Evolutionary conservation across 257 asterid genomes (phyloP).

Genomic region (Dorcoceras hygrometricum): DNA sequence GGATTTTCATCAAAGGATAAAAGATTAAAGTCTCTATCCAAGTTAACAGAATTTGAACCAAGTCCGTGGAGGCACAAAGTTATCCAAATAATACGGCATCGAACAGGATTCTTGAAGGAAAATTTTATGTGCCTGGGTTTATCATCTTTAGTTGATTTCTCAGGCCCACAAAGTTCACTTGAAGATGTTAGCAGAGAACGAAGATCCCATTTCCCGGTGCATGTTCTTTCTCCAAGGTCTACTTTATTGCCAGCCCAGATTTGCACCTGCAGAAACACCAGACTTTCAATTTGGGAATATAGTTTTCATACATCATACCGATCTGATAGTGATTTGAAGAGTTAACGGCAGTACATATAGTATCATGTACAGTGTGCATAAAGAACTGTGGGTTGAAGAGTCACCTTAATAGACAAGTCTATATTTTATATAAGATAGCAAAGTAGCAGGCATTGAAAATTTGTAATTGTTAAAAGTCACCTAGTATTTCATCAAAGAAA

Average conservation of each 20-base stretch:
- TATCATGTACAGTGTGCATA: slow-evolving; percentile 6
- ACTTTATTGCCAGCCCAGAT: slow-evolving; percentile 88
- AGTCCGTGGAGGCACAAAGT: slow-evolving; percentile 66
- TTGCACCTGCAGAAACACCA: slow-evolving; percentile 63
- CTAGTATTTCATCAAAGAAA: neutral
- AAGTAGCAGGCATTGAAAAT: slow-evolving; percentile 9
- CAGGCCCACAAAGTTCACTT: slow-evolving; percentile 80
- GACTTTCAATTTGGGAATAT: slow-evolving; percentile 1
- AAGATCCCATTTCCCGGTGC: slow-evolving; percentile 95
- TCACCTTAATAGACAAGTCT: slow-evolving; percentile 12
- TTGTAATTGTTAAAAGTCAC: neutral
- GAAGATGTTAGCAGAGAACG: slow-evolving; percentile 64
- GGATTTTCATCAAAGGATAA: slow-evolving; percentile 91
- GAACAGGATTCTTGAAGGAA: slow-evolving; percentile 68
- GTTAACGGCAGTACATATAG: neutral
- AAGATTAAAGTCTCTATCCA: slow-evolving; percentile 63
- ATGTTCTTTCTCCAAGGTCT: slow-evolving; percentile 74
- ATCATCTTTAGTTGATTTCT: slow-evolving; percentile 43
- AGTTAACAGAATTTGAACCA: slow-evolving; percentile 74
- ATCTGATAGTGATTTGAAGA: slow-evolving; percentile 14
- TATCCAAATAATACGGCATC: slow-evolving; percentile 93
- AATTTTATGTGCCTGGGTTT: slow-evolving; percentile 83
- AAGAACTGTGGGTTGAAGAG: slow-evolving; percentile 14
- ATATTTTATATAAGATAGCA: slow-evolving; percentile 8
- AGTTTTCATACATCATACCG: slow-evolving; percentile 15